Evolutionary conservation across 306 rosid genomes (phyloP).

Genomic region (Fagus crenata): DNA sequence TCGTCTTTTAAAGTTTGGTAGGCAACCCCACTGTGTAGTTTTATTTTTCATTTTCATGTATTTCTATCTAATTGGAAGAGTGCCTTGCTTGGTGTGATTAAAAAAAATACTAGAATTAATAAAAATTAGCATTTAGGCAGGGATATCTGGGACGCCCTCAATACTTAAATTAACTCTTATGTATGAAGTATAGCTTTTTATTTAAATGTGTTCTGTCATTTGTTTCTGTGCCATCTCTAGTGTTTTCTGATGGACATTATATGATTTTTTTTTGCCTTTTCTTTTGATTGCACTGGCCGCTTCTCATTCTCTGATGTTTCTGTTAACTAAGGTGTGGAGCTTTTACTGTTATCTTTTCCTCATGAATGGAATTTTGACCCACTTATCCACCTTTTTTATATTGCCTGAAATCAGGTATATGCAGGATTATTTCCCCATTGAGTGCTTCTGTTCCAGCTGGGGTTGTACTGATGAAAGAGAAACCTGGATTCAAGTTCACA

Average conservation of each 20-base stretch:
- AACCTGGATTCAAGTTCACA: constrained; percentile 87
- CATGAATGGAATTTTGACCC: constrained; percentile 11
- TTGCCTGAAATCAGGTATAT: constrained; percentile 57
- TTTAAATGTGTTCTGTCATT: neutral
- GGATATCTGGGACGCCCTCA: neutral
- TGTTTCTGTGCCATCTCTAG: neutral
- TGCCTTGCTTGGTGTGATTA: neutral
- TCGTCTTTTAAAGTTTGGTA: too few species aligned
- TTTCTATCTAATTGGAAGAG: neutral
- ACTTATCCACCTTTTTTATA: constrained; percentile 13
- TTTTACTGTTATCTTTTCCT: neutral
- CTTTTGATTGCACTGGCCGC: neutral
- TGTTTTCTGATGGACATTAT: neutral
- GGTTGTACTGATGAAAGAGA: constrained; percentile 85
- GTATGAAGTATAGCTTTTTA: neutral
- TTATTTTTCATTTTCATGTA: too few species aligned
- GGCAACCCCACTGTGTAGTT: too few species aligned
- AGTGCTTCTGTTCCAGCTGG: constrained; percentile 97
- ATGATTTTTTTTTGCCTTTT: neutral
- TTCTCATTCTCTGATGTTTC: neutral
- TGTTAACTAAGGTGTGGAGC: neutral
- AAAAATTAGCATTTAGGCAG: neutral
- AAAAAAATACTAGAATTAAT: neutral
- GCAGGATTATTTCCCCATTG: constrained; percentile 90
- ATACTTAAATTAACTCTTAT: neutral